phyloP scores from a whole-genome alignment of 2,329 filamentous ascomycete genomes.

The Trichoderma sp. region DNA sequence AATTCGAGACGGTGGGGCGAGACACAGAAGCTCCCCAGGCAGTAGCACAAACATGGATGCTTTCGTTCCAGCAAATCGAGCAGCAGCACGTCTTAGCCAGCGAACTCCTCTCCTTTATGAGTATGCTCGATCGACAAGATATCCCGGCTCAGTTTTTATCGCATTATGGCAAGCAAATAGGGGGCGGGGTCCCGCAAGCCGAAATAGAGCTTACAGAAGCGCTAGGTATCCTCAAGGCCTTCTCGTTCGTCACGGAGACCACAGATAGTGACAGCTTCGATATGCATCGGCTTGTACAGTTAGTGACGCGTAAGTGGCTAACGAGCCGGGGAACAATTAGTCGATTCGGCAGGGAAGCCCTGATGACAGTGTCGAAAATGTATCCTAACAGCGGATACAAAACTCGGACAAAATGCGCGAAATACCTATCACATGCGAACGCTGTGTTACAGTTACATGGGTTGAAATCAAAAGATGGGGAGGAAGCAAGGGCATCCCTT shows the following conservation, averaged over 20 bases:
- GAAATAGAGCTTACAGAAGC: neutral
- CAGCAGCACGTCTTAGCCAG: conserved; percentile 27
- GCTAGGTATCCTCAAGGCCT: neutral
- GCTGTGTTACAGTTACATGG: neutral
- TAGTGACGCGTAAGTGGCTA: neutral
- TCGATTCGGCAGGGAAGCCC: neutral
- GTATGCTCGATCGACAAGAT: conserved; percentile 31
- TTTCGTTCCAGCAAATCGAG: conserved; percentile 34
- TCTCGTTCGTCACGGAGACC: neutral
- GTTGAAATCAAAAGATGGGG: neutral
- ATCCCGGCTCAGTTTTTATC: conserved; percentile 30
- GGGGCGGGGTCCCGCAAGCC: neutral
- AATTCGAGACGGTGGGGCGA: neutral
- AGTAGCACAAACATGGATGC: neutral
- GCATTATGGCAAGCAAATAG: neutral
- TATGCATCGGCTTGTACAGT: neutral
- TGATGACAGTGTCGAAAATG: neutral
- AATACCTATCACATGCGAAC: neutral
- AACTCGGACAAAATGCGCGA: neutral
- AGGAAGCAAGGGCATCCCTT: neutral
- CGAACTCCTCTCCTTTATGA: conserved; percentile 33
- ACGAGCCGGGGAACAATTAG: neutral
- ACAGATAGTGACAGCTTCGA: neutral
- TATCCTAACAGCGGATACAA: neutral
- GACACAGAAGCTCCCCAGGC: neutral